Evolutionary conservation across 176 grass and related monocot genomes (phyloP).

Genomic region (Carex pumila): DNA sequence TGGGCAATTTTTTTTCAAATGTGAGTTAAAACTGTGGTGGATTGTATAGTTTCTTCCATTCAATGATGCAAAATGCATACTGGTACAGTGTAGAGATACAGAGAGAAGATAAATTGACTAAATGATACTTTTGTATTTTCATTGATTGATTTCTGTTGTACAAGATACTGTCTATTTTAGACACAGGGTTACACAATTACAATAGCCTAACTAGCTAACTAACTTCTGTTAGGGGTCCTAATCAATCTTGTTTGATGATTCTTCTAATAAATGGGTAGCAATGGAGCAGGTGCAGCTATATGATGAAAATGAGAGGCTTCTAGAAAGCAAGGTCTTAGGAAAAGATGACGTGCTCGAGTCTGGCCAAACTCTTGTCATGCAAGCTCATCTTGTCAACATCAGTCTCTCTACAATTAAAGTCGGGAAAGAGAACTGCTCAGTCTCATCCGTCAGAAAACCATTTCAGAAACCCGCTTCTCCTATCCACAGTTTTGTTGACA

Average conservation of each 20-base stretch:
- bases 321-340: slow-evolving; percentile 54
- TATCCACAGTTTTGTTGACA: not conserved
- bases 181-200: no score
- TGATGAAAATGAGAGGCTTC: slow-evolving; percentile 47
- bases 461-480: not conserved
- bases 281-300: slow-evolving; percentile 24
- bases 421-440: not conserved
- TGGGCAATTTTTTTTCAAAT: not conserved
- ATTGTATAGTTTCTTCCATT: not conserved
- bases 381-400: slow-evolving; percentile 62
- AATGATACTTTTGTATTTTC: no score
- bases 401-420: slow-evolving; percentile 9
- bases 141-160: no score
- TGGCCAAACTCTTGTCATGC: slow-evolving; percentile 44
- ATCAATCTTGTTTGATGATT: no score
- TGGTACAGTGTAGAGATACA: no score
- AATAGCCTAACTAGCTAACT: no score
- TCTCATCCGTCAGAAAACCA: slow-evolving; percentile 7
- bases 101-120: no score
- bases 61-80: no score
- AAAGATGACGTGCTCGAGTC: slow-evolving; percentile 37
- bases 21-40: not conserved
- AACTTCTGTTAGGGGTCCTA: no score
- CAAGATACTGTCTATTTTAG: no score
- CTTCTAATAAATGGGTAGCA: not conserved